Base-by-base conservation (phyloP, 164 flowering plant species). In the Annona cherimola region DNA sequence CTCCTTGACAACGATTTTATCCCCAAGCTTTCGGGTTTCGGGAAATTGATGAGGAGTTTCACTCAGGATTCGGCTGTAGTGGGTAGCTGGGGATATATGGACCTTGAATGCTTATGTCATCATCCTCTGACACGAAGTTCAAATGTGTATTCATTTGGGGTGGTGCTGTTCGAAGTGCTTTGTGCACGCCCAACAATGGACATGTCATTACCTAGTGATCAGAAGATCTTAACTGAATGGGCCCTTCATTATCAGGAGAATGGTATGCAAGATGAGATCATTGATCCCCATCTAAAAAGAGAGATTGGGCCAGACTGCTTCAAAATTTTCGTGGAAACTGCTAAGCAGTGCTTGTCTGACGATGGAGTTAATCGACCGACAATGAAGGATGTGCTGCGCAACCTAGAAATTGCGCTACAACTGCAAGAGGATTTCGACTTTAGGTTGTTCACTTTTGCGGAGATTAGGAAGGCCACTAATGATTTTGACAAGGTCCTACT, bases 311-410 rank as follows among this genome's bases (percentile, higher is more conserved):
- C 81, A 2, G 76, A 61, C 57, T 88, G 89, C 12, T 69, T 91
- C 76, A 84, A 80, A 78, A 89, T 85, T 63, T 86, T 73, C 59
- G 86, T 78, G 9, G 94, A 91, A 50, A 88, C 88, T 1, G 91
- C 91, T 16, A 87, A 85, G 77, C 88, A 88, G 76, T 89, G 94
- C 69, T 82, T 90, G 76, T 86, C 91, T 18, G 93, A 91, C 0
- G 83, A 84, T 79, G 93, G 89, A 3, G 85, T 86, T 19, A 91
- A 89, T 73, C 82, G 96, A 82, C 96, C 96, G 19, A 79, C 82
- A 1, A 88, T 88, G 89, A 93, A 93, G 55, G 93, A 90, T 77
- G 95, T 90, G 43, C 64, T 90, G 61, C 88, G 95, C 93, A 90
- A 87, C 60, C 76, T 90, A 81, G 95, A 88, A 67, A 81, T 88